Percentiles rank a stretch among this genome's conserved stretches.
Evolutionary conservation across 768 basidiomycete species (phyloP).

Genomic region (Boletellus sp.): DNA sequence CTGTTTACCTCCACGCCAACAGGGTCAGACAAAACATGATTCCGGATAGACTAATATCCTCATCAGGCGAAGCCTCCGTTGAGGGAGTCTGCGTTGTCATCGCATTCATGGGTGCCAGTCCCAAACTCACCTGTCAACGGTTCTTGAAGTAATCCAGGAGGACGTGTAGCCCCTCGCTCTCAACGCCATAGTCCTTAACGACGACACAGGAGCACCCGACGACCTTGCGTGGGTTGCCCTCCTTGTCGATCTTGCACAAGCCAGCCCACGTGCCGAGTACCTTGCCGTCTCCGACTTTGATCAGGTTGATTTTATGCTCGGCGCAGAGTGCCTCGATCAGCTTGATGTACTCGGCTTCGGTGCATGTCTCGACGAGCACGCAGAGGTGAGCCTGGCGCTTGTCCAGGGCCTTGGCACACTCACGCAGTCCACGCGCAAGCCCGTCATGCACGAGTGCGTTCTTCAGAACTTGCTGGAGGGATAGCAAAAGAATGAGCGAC

Average conservation of each 20-base stretch:
- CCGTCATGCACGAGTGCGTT: slow-evolving; percentile 98
- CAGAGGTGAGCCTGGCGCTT: slow-evolving; percentile 98
- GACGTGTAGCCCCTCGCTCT: slow-evolving; percentile 93
- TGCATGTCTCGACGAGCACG: slow-evolving; percentile 98
- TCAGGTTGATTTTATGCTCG: slow-evolving; percentile 99
- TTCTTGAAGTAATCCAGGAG: slow-evolving; percentile 96
- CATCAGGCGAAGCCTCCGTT: slow-evolving; percentile 67
- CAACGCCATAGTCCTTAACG: slow-evolving; percentile 95
- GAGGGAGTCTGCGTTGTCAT: slow-evolving; percentile 96
- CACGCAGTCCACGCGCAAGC: slow-evolving; percentile 95
- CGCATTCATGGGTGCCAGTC: slow-evolving; percentile 27
- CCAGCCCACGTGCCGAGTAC: slow-evolving; percentile 98
- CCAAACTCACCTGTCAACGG: slow-evolving; percentile 52
- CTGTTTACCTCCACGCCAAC: neutral
- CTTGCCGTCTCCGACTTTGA: slow-evolving; percentile 99
- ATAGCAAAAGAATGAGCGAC: neutral
- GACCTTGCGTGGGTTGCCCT: slow-evolving; percentile 96
- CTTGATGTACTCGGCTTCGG: slow-evolving; percentile 99
- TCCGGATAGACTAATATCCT: slow-evolving; percentile 44
- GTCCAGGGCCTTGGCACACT: slow-evolving; percentile 97
- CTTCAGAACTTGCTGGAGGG: slow-evolving; percentile 91
- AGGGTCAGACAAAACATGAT: slow-evolving; percentile 52
- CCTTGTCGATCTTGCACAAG: slow-evolving; percentile 99
- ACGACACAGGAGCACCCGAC: slow-evolving; percentile 93
- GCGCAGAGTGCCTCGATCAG: slow-evolving; percentile 99